These are phyloP conservation scores for Sphaerobolus stellatus DNA, from an alignment of 1,284 basidiomycete genomes.

Conservation along the genomic window DNA sequence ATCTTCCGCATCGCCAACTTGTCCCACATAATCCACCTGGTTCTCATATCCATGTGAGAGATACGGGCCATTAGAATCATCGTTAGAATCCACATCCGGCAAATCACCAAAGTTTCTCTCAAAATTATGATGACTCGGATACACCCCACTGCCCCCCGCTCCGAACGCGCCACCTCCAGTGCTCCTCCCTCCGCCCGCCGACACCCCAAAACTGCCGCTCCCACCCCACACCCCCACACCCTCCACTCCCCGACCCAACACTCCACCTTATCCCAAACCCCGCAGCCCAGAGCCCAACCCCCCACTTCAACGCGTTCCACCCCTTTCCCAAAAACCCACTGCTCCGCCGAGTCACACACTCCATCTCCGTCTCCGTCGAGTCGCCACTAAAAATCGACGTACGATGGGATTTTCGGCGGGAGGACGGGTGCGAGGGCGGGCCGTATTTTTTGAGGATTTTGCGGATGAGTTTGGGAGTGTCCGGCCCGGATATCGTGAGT, in stretches of 20 bases:
- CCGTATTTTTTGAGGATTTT: conserved; percentile 10
- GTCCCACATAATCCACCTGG: too few relatives aligned
- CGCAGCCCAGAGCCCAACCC: too few relatives aligned
- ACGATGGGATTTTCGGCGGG: too few relatives aligned
- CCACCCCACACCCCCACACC: conserved; percentile 26
- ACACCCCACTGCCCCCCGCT: conserved; percentile 11
- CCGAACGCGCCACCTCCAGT: neutral
- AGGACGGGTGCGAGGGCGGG: conserved; percentile 27
- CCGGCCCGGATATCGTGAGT: conserved; percentile 55
- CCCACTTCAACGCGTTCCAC: neutral
- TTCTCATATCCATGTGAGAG: too few relatives aligned
- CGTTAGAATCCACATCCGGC: too few relatives aligned
- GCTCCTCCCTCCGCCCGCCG: conserved; percentile 15
- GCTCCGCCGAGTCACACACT: too few relatives aligned
- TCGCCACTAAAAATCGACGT: too few relatives aligned
- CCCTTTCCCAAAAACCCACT: conserved; percentile 20
- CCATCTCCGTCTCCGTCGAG: too few relatives aligned
- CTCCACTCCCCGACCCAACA: conserved; percentile 33
- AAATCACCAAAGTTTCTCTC: too few relatives aligned
- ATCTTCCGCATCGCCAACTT: conserved; percentile 28
- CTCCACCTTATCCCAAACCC: conserved; percentile 33
- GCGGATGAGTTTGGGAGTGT: conserved; percentile 36
- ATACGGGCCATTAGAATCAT: too few relatives aligned
- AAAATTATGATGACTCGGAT: too few relatives aligned
- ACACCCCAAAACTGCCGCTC: too few relatives aligned